Evolutionary conservation across 805 yeast genomes (phyloP), one percentile per base, ranked within the genome.

Genomic region (Lachancea thermotolerans): DNA sequence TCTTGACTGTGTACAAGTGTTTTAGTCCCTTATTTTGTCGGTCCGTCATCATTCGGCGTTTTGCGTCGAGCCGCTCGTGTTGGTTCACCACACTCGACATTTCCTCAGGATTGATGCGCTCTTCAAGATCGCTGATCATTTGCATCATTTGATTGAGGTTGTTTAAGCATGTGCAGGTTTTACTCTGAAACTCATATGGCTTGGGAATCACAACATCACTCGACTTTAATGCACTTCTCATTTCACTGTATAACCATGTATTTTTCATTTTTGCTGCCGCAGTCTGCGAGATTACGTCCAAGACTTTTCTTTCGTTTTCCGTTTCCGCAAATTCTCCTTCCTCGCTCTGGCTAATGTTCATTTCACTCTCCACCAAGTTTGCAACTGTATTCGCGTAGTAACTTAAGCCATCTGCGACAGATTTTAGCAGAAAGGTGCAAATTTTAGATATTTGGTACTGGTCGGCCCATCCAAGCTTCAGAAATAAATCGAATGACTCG

Each of bases 131-230:
- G 38, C 74, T 66, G 9, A 79, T 52, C 45, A 76, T 75, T 1
- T 65, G 55, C 54, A 72, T 58, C 70, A 78, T 70, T 10, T 75
- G 73, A 1, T 77, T 70, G 9, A 88, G 57, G 55, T 88, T 79
- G 61, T 85, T 85, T 49, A 87, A 67, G n/a, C 83, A 79, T n/a
- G 84, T 77, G 63, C 95, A 86, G 0, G 89, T 80, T 43, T 74
- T 71, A 5, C 72, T 67, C 47, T 72, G 69, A 65, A 83, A 83
- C 37, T 75, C 73, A 56, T 72, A 80, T 0, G 89, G 82, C 12
- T 71, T 73, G 2, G 77, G 74, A 40, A 60, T 51, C 6, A 64
- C 66, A 4, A 68, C 45, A 37, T 68, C 69, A 1, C 66, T 59
- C 17, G 70, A 63, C 25, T 64, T 62, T 0, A 80, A 72, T 1